Conservation (phyloP, 768 basidiomycete species). For the Auricularia cornea region DNA sequence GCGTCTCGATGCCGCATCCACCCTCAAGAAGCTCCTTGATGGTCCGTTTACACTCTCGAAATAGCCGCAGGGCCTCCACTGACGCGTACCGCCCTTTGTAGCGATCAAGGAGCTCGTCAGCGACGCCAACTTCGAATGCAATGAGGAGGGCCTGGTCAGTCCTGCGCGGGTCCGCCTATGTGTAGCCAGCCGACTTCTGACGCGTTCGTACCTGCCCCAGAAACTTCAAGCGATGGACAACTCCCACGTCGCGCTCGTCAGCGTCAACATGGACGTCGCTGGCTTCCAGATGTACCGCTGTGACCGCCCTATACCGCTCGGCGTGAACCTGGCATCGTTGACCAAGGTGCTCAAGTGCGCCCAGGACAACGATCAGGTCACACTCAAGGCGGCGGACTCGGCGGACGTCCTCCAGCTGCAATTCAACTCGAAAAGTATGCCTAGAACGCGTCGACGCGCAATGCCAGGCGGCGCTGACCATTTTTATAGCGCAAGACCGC, state of each 20-base stretch:
- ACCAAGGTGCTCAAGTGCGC: slow-evolving; percentile 97
- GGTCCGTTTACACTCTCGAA: slow-evolving; percentile 39
- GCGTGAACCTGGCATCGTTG: slow-evolving; percentile 77
- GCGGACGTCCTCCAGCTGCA: slow-evolving; percentile 80
- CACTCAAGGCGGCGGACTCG: slow-evolving; percentile 84
- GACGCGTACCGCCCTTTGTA: slow-evolving; percentile 22
- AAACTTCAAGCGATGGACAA: slow-evolving; percentile 99
- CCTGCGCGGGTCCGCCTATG: no score
- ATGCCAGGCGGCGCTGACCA: not conserved
- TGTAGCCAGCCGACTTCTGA: not conserved
- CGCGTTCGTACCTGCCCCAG: slow-evolving; percentile 23
- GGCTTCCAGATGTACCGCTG: slow-evolving; percentile 89
- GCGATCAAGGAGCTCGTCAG: slow-evolving; percentile 97
- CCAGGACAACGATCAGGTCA: slow-evolving; percentile 89
- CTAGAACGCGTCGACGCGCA: not conserved
- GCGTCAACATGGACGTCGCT: slow-evolving; percentile 67
- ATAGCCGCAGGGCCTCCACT: not conserved
- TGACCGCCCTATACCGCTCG: slow-evolving; percentile 89
- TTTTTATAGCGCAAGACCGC: slow-evolving; percentile 66
- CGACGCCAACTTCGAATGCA: slow-evolving; percentile 97
- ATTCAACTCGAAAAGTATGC: slow-evolving; percentile 79
- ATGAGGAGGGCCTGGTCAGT: slow-evolving; percentile 80
- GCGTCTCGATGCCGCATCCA: slow-evolving; percentile 75
- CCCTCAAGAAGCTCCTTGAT: slow-evolving; percentile 88
- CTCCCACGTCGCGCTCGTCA: slow-evolving; percentile 95